Evolutionary conservation across 345 rosid genomes (phyloP), one percentile per base, ranked within the genome.

Genomic region (Eucalyptus curtisii): DNA sequence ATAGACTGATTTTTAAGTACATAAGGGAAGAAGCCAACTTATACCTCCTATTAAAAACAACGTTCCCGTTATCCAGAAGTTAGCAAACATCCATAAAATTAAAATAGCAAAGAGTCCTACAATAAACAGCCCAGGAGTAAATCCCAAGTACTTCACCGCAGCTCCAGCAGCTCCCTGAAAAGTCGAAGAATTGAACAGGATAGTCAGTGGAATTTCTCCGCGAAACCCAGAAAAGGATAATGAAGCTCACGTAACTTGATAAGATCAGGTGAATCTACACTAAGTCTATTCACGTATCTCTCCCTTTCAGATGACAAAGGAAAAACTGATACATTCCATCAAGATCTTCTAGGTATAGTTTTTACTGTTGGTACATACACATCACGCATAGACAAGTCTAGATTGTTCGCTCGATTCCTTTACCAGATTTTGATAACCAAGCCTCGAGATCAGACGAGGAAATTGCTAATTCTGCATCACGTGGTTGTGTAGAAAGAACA

Each of bases 11-110:
- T 76, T 76, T 12, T 6, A 85, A 49, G 87, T 86, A 14, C 66
- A 33, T 55, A 24, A 14, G 48, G 87, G 42, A 55, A 86, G 64
- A 86, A 86, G 68, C 20, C 87, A 40, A 50, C 87, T 86, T 27
- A 50, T 96, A 95, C 99, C 99, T 96, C 99, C 99, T 86, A 98
- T 94, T 89, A 97, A 91, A 93, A 97, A 97, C 90, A 98, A 93
- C 71, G 97, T 92, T 90, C 99, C 99, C 8, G 99, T 95, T 92
- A 98, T 97, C 99, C 99, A 98, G 91, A 97, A 96, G 96, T 96
- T 98, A 90, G 99, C 99, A 90, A 92, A 95, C 99, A 97, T 97
- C 99, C 99, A 97, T 84, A 98, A 91, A 90, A 96, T 91, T 92
- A 97, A 92, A 91, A 97, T 98, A 47, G 96, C 95, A 91, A 95